Evolutionary conservation across 2,329 filamentous ascomycete genomes (phyloP).

Genomic region (Lecanicillium sp.): DNA sequence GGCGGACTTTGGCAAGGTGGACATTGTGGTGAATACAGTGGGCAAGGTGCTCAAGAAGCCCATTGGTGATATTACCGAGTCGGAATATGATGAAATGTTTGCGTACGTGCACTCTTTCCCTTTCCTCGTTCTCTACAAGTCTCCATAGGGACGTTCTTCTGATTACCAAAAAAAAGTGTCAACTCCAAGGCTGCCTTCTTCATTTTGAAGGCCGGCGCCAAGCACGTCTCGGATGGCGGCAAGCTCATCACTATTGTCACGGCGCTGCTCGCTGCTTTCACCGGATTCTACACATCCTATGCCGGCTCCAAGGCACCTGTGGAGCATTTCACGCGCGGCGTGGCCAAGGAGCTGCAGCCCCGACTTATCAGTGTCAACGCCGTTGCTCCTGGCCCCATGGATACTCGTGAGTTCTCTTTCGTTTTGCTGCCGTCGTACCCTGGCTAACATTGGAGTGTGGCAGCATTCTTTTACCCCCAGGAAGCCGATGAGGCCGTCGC

Average conservation of each 20-base stretch:
- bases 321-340: constrained; percentile 29
- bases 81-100: constrained; percentile 39
- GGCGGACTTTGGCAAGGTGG: constrained; percentile 33
- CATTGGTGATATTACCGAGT: constrained; percentile 32
- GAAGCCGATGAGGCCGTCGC: constrained; percentile 32
- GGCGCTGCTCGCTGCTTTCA: constrained; percentile 35
- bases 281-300: constrained; percentile 35
- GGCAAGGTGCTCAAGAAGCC: constrained; percentile 41
- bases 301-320: constrained; percentile 32
- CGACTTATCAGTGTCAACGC: constrained; percentile 26
- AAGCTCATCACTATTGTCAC: constrained; percentile 39
- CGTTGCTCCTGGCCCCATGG: constrained; percentile 29
- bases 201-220: constrained; percentile 33
- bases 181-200: constrained; percentile 39
- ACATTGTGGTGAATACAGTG: constrained; percentile 42
- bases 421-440: too few relatives aligned
- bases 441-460: too few relatives aligned
- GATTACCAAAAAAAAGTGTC: too few relatives aligned
- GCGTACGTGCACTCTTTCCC: constrained; percentile 23
- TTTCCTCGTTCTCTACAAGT: not conserved
- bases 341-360: constrained; percentile 23
- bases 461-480: constrained; percentile 36
- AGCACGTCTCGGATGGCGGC: constrained; percentile 32
- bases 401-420: constrained; percentile 26
- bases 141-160: not conserved